Conservation (phyloP, 208 protist species). For the Zelonia costaricensis region DNA sequence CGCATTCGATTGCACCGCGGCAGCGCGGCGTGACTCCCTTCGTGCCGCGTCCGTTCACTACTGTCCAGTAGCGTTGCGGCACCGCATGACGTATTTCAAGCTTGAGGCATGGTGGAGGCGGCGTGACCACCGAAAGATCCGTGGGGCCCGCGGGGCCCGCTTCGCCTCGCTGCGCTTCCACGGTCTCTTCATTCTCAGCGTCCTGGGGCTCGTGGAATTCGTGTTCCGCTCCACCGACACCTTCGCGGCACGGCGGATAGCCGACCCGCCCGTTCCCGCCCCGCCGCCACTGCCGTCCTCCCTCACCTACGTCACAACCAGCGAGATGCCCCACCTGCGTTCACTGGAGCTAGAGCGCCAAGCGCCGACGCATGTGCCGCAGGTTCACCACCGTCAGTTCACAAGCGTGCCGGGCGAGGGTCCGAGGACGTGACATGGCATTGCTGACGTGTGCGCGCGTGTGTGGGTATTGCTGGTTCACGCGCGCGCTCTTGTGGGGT, state of each 20-base stretch:
- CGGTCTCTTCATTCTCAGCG: conserved; percentile 37
- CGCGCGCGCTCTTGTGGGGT: too few relatives aligned
- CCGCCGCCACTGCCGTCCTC: conserved; percentile 57
- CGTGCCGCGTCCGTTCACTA: too few relatives aligned
- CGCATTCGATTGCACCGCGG: not conserved
- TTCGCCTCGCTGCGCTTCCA: conserved; percentile 63
- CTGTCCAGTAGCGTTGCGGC: too few relatives aligned
- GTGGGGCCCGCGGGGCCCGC: conserved; percentile 51
- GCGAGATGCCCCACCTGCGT: conserved; percentile 66
- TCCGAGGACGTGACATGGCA: too few relatives aligned
- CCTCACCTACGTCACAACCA: conserved; percentile 43
- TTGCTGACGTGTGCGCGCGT: too few relatives aligned
- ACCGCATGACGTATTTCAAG: conserved; percentile 46
- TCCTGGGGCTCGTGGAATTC: conserved; percentile 49
- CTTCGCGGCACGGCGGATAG: conserved; percentile 33
- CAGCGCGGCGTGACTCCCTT: not conserved
- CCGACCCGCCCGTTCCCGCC: conserved; percentile 48
- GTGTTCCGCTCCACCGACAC: conserved; percentile 53
- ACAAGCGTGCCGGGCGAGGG: too few relatives aligned
- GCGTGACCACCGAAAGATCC: conserved; percentile 62
- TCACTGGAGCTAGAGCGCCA: conserved; percentile 46
- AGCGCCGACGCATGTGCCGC: conserved; percentile 47
- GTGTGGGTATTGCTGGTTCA: too few relatives aligned
- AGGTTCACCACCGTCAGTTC: too few relatives aligned
- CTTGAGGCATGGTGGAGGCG: conserved; percentile 60